Percentiles rank a stretch among this genome's conserved stretches.
Evolutionary conservation across 2,329 filamentous ascomycete genomes (phyloP).

Genomic region (Fonsecaea erecta): DNA sequence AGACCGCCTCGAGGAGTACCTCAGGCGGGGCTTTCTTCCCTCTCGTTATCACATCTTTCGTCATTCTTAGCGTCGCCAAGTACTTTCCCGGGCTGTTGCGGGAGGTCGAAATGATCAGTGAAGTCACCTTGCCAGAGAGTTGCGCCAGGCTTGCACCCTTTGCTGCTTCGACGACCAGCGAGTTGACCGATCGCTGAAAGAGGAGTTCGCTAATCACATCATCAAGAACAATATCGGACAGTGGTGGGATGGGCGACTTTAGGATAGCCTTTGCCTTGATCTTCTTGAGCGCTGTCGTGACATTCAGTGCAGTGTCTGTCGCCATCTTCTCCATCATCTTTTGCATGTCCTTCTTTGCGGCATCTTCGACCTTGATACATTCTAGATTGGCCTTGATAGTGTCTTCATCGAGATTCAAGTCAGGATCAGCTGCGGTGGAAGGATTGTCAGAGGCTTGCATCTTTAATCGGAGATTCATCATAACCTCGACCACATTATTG

Average conservation of each 20-base stretch:
- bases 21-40: constrained; percentile 10
- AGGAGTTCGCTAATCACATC: constrained; percentile 26
- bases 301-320: constrained; percentile 18
- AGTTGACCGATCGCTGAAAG: constrained; percentile 20
- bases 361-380: constrained; percentile 33
- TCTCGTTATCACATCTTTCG: constrained; percentile 17
- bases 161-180: constrained; percentile 18
- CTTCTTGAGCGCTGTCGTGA: constrained; percentile 24
- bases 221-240: constrained; percentile 33
- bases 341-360: constrained; percentile 32
- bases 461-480: constrained; percentile 30
- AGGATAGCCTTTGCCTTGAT: constrained; percentile 31
- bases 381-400: constrained; percentile 32
- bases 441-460: constrained; percentile 19
- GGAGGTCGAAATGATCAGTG: constrained; percentile 27
- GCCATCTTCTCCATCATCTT: constrained; percentile 27
- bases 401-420: constrained; percentile 28
- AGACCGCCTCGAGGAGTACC: constrained; percentile 22
- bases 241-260: constrained; percentile 32
- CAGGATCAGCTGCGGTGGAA: constrained; percentile 15
- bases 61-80: constrained; percentile 14
- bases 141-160: constrained; percentile 14
- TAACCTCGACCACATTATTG: constrained; percentile 30
- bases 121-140: constrained; percentile 30
- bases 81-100: constrained; percentile 31